Base-by-base conservation (phyloP, 345 rosid genomes). In the Barbarea vulgaris region DNA sequence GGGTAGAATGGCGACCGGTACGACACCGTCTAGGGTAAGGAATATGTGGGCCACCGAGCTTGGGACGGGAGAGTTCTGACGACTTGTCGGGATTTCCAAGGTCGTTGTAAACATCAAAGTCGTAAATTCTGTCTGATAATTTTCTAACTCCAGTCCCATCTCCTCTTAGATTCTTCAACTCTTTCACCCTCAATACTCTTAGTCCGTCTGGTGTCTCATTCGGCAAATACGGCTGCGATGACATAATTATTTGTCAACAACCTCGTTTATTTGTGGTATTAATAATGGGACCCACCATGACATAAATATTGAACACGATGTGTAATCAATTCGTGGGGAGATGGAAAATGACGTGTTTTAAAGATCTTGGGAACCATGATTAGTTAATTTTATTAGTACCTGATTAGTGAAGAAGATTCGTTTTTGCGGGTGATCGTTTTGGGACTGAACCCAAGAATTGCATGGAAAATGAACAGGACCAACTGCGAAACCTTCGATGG, bases 1-100 rank as follows among this genome's bases (percentile, higher is more conserved):
- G 76, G 2, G 83, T 63, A 1, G 97, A 81, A 14, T 1, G 28
- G 17, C 99, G 97, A 52, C 99, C 99, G 5, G 97, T 95, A 4
- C 93, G 97, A 73, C 99, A 95, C 41, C 99, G 80, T 79, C 97
- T 89, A 5, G 99, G 99, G 54, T 87, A 95, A 6, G 97, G 90
- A 39, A 83, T 76, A 18, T 78, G 67, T 25, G 82, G 70, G 22
- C 97, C 97, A 3, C 99, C 99, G 3, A 95, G 93, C 9, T 31
- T 62, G 3, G 97, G 97, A 36, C 99, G 86, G 10, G 79, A 78
- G 28, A 81, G 87, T 19, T 85, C 89, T 9, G 73, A 61, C 0
- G 90, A 87, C 67, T 44, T 85, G 80, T 95, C 99, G 0, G 99
- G 97, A 54, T 92, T 95, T 41, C 99, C 99, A 82, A 95, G 75